Evolutionary conservation across 2,329 filamentous ascomycete genomes (phyloP).

Genomic region (Phialemonium atrogriseum): DNA sequence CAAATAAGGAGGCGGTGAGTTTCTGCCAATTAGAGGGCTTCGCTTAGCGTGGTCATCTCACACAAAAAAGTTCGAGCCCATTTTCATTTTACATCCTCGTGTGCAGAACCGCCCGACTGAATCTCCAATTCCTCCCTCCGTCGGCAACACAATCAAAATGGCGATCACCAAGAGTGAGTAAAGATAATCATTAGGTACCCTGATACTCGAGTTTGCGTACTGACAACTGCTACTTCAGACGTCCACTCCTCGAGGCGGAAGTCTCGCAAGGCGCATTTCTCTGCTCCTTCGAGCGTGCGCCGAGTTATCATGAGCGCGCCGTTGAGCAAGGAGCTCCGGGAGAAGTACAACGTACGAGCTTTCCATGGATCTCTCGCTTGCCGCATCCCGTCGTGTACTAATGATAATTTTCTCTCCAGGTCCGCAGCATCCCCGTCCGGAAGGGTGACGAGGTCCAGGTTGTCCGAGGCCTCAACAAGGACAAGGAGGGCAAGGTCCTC

Average conservation of each 20-base stretch:
- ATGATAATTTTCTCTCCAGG: constrained; percentile 37
- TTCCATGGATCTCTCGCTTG: too few species aligned
- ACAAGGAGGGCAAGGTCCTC: constrained; percentile 95
- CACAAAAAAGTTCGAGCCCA: constrained; percentile 1
- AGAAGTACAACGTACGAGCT: constrained; percentile 90
- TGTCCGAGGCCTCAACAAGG: constrained; percentile 90
- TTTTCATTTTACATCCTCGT: constrained; percentile 1
- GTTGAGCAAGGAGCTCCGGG: constrained; percentile 91
- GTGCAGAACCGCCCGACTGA: too few species aligned
- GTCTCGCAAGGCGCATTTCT: constrained; percentile 98
- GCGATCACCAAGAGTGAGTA: constrained; percentile 48
- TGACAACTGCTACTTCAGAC: constrained; percentile 30
- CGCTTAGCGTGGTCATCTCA: not conserved
- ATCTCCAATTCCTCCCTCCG: constrained; percentile 11
- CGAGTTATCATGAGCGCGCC: constrained; percentile 96
- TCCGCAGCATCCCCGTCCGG: constrained; percentile 92
- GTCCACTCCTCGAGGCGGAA: constrained; percentile 86
- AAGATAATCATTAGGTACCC: not conserved
- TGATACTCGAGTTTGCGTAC: constrained; percentile 6
- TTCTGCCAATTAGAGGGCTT: constrained; percentile 3
- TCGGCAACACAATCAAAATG: constrained; percentile 45
- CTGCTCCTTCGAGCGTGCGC: constrained; percentile 86
- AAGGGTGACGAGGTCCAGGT: constrained; percentile 95
- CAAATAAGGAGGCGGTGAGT: not conserved
- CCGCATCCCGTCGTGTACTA: too few species aligned